A percentile compares a stretch with the other conserved stretches of the same genome.
Evolutionary conservation across 768 basidiomycete species (phyloP).

Genomic region (Mycena chlorophos): DNA sequence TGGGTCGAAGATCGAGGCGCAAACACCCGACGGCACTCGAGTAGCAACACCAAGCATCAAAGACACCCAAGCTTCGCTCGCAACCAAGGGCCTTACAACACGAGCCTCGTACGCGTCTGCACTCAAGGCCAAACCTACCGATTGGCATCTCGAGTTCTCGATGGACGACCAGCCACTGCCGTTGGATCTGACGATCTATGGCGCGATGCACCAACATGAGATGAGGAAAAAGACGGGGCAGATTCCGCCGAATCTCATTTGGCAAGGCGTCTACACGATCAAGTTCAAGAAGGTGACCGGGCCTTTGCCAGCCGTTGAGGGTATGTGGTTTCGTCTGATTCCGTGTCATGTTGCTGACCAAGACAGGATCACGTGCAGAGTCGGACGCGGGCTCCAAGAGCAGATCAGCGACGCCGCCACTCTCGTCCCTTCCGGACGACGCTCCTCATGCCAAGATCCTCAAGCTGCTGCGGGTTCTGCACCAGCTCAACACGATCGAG

Average conservation of each 20-base stretch:
- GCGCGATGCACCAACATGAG: slow-evolving; percentile 92
- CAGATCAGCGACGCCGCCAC: slow-evolving; percentile 62
- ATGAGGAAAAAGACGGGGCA: slow-evolving; percentile 70
- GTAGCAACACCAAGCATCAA: slow-evolving; percentile 82
- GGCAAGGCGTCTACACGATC: slow-evolving; percentile 89
- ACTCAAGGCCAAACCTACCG: slow-evolving; percentile 86
- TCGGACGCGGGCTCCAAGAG: slow-evolving; percentile 47
- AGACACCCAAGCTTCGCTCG: slow-evolving; percentile 36
- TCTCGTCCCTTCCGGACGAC: slow-evolving; percentile 82
- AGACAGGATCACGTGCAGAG: slow-evolving; percentile 38
- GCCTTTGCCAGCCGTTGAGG: slow-evolving; percentile 63
- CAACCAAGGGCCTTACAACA: slow-evolving; percentile 32
- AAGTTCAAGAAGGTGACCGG: slow-evolving; percentile 92
- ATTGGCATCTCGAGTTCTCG: slow-evolving; percentile 96
- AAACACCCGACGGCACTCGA: slow-evolving; percentile 95
- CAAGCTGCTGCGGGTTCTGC: slow-evolving; percentile 83
- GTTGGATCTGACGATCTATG: slow-evolving; percentile 91
- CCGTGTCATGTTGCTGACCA: background rate
- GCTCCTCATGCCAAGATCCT: slow-evolving; percentile 88
- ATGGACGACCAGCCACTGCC: slow-evolving; percentile 87
- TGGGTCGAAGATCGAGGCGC: slow-evolving; percentile 91
- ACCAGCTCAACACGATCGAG: slow-evolving; percentile 78
- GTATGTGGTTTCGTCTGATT: slow-evolving; percentile 42
- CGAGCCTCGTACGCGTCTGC: slow-evolving; percentile 90
- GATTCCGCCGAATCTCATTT: slow-evolving; percentile 70